Base-by-base conservation (phyloP, 345 rosid genomes). In the Eucalyptus tenuipes region DNA sequence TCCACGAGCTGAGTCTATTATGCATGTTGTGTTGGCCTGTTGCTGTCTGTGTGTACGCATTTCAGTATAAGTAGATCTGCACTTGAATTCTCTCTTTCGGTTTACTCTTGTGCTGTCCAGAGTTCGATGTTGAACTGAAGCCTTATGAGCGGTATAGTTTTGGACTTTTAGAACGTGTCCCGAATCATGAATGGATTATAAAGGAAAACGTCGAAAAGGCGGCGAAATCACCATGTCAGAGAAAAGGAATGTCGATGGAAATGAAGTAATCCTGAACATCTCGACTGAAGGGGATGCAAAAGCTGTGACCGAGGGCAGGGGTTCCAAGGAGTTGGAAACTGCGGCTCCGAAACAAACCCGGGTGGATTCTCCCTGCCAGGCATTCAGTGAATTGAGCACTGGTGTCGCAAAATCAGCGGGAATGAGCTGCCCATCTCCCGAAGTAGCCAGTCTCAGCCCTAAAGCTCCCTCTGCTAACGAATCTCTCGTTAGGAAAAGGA, bases 191-290 rank as follows among this genome's bases (percentile, higher is more conserved):
- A 71, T 71, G 81, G 81, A 37, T 71, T 71, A 45, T 71, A 71
- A 37, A 37, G 92, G 82, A 88, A 79, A 61, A 31, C 81, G 61
- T 88, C 13, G 49, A 13, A 91, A 66, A 48, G 92, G 89, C 44
- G 88, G 91, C 29, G 89, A 92, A 86, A 53, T 86, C 75, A 88
- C 87, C 90, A 91, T 92, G 95, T 57, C 90, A 24, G 97, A 93
- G 91, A 91, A 87, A 91, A 93, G 87, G 88, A 87, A 81, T 44
- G 87, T 40, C 52, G 90, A 88, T 88, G 93, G 89, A 40, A 89
- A 90, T 86, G 96, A 96, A 52, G 96, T 94, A 85, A 92, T 93
- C 29, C 91, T 95, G 88, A 90, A 93, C 84, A 93, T 96, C 88
- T 88, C 96, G 64, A 88, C 90, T 42, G 95, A 91, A 64, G 93